A percentile compares a stretch with the other conserved stretches of the same genome.
phyloP scores from a whole-genome alignment of 2,329 filamentous ascomycete genomes.

The Talaromyces albobiverticillius region DNA sequence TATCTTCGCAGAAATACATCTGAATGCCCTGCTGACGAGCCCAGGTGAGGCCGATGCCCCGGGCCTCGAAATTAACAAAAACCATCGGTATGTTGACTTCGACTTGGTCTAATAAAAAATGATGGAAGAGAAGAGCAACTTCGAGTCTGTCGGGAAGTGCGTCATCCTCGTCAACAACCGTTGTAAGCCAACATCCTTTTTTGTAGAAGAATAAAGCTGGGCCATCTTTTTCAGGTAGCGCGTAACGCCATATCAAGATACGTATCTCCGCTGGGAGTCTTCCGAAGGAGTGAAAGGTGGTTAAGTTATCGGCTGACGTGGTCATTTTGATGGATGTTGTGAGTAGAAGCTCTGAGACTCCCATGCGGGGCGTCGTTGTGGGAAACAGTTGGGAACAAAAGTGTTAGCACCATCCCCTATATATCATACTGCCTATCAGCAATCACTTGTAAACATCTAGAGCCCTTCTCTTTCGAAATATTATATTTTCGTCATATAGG shows the following conservation, averaged over 20 bases:
- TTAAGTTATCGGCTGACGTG: not conserved
- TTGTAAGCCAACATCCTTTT: not conserved
- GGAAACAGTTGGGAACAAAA: too few relatives aligned
- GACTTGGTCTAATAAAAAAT: not conserved
- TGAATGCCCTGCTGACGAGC: not conserved
- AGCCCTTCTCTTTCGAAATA: too few relatives aligned
- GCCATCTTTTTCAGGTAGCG: not conserved
- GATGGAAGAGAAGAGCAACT: not conserved
- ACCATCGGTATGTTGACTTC: not conserved
- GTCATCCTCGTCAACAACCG: not conserved
- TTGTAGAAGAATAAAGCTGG: not conserved
- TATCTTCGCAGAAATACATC: not conserved
- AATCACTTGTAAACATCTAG: too few relatives aligned
- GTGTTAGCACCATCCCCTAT: too few relatives aligned
- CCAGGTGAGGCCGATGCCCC: not conserved
- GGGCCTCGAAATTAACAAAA: not conserved
- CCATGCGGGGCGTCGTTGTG: too few relatives aligned
- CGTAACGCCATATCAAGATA: not conserved
- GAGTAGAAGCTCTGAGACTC: too few relatives aligned
- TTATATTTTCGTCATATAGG: too few relatives aligned
- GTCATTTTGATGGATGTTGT: not conserved
- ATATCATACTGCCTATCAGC: too few relatives aligned
- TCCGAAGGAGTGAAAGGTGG: not conserved
- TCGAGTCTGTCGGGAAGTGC: not conserved
- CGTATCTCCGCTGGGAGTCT: not conserved